phyloP scores from a whole-genome alignment of 768 basidiomycete species.

The Mrakia hoshinonis region DNA sequence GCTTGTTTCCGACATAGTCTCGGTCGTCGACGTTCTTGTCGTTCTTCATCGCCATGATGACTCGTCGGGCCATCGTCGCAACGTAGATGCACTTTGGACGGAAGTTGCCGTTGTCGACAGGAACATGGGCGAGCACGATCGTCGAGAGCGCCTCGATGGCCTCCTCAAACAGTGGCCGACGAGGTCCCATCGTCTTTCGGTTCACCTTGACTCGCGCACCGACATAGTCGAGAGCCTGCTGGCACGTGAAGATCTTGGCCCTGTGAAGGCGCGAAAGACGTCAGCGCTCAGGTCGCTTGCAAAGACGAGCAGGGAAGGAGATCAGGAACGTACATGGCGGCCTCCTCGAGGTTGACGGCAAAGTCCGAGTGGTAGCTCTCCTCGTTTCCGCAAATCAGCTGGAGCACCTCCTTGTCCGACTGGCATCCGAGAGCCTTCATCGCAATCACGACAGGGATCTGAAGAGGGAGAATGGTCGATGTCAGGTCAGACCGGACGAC shows the following conservation, averaged over 20 bases:
- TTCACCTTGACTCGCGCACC: conserved; percentile 87
- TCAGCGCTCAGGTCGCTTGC: conserved; percentile 43
- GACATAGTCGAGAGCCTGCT: conserved; percentile 91
- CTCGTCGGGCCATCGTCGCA: conserved; percentile 91
- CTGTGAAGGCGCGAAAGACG: conserved; percentile 25
- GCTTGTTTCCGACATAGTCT: conserved; percentile 98
- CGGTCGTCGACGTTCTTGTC: conserved; percentile 96
- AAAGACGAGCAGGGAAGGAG: not conserved
- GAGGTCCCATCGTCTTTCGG: conserved; percentile 58
- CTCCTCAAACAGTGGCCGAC: conserved; percentile 74
- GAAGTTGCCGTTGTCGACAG: conserved; percentile 80
- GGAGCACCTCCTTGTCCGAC: conserved; percentile 93
- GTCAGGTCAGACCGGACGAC: not conserved
- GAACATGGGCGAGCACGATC: conserved; percentile 92
- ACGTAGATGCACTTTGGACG: conserved; percentile 91
- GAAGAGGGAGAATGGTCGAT: not conserved
- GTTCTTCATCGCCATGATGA: conserved; percentile 92
- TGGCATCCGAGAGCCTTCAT: conserved; percentile 94
- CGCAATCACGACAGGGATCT: conserved; percentile 84
- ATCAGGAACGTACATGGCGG: conserved; percentile 53
- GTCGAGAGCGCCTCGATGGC: conserved; percentile 94
- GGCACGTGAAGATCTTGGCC: conserved; percentile 64
- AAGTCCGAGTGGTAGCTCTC: conserved; percentile 80
- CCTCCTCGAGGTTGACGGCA: conserved; percentile 85
- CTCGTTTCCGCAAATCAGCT: conserved; percentile 83